Conservation (phyloP, 1,284 basidiomycete genomes). For the Malassezia sympodialis region DNA sequence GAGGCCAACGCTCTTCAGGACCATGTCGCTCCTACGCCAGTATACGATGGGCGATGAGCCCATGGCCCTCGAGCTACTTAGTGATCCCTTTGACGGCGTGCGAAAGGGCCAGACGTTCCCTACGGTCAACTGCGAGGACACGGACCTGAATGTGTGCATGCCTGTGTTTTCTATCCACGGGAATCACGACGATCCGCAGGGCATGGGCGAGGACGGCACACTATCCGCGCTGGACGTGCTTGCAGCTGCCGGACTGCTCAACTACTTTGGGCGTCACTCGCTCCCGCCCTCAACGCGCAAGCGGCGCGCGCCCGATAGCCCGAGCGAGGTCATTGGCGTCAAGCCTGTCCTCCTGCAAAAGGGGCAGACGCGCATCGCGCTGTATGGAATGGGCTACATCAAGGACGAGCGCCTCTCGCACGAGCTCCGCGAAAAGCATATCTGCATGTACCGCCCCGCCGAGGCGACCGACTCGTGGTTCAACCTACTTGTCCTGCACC, state of each 20-base stretch:
- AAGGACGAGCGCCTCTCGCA: constrained; percentile 93
- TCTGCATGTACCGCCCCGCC: constrained; percentile 86
- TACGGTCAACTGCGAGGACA: constrained; percentile 92
- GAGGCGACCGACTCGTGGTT: constrained; percentile 74
- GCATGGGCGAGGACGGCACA: constrained; percentile 73
- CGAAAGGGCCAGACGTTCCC: constrained; percentile 57
- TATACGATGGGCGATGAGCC: constrained; percentile 80
- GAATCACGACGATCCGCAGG: constrained; percentile 98
- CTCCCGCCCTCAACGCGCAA: constrained; percentile 41
- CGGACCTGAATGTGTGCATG: constrained; percentile 83
- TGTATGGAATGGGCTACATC: constrained; percentile 94
- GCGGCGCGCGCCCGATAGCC: constrained; percentile 35
- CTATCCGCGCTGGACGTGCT: constrained; percentile 89
- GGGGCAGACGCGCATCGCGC: constrained; percentile 69
- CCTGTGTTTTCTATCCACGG: constrained; percentile 98
- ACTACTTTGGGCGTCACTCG: constrained; percentile 85
- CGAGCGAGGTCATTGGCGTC: constrained; percentile 67
- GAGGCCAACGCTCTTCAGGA: constrained; percentile 60
- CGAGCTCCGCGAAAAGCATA: constrained; percentile 81
- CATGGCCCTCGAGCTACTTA: constrained; percentile 75
- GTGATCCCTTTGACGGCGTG: constrained; percentile 71
- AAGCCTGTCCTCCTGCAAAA: constrained; percentile 81
- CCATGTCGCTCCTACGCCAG: constrained; percentile 81
- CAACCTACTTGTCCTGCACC: constrained; percentile 84
- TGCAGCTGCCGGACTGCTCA: constrained; percentile 82